phyloP scores from a whole-genome alignment of 345 rosid species.

The Brassica rapa region DNA sequence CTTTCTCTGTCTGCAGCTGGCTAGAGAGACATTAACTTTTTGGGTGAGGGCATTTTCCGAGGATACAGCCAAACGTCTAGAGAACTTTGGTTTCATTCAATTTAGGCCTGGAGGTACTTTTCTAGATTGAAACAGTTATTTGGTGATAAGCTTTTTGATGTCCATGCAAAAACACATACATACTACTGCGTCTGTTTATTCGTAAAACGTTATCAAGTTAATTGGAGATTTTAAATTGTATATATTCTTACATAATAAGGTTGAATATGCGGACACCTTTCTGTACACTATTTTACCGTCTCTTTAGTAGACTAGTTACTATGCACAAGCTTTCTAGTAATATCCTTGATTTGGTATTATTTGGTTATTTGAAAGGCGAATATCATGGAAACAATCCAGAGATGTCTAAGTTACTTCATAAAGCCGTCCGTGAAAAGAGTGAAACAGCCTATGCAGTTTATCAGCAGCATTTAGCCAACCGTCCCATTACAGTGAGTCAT shows the following conservation, averaged over 20 bases:
- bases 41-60: conserved; percentile 99
- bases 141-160: conserved; percentile 24
- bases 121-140: conserved; percentile 26
- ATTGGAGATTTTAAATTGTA: conserved; percentile 21
- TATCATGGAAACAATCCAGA: conserved; percentile 99
- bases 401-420: conserved; percentile 97
- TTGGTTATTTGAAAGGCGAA: conserved; percentile 58
- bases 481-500: conserved; percentile 84
- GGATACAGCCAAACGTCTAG: conserved; percentile 96
- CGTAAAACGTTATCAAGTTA: conserved; percentile 6
- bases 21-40: conserved; percentile 91
- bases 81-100: conserved; percentile 97
- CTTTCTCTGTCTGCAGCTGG: conserved; percentile 57
- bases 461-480: conserved; percentile 95
- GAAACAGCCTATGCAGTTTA: conserved; percentile 85
- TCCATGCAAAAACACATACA: background rate
- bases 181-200: conserved; percentile 9
- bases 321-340: conserved; percentile 11
- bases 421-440: conserved; percentile 98
- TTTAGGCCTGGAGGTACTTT: conserved; percentile 92
- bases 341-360: conserved; percentile 13
- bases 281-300: background rate
- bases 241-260: conserved; percentile 10
- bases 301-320: conserved; percentile 4
- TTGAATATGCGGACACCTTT: conserved; percentile 6